A percentile compares a stretch with the other conserved stretches of the same genome.
phyloP scores from a whole-genome alignment of 441 rosid genomes.

The Eugenia klotzschiana region DNA sequence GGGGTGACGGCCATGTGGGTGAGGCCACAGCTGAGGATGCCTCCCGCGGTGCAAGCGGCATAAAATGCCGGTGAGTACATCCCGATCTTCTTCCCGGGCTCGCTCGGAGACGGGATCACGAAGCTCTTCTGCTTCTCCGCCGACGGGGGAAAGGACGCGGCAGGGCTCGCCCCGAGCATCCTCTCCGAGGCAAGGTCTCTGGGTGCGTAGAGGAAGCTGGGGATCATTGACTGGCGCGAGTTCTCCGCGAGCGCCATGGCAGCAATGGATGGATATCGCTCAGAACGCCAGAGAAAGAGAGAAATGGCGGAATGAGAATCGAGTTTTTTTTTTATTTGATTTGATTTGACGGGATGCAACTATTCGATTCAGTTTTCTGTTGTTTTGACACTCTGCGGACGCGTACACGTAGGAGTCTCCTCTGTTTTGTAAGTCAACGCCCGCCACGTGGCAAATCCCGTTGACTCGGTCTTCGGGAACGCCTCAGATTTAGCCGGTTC shows the following conservation, averaged over 20 bases:
- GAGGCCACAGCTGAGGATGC: slow-evolving; percentile 86
- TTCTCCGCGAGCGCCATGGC: slow-evolving; percentile 39
- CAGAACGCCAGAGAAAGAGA: not conserved
- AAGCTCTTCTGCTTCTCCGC: slow-evolving; percentile 12
- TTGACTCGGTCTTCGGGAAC: not conserved
- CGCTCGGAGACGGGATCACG: slow-evolving; percentile 52
- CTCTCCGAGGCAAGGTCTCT: slow-evolving; percentile 1
- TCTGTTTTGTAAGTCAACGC: too few relatives aligned
- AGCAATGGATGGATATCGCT: not conserved
- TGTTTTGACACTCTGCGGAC: not conserved
- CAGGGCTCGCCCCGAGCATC: slow-evolving; percentile 3
- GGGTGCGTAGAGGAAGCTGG: slow-evolving; percentile 55
- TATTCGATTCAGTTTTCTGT: not conserved
- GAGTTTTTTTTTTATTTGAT: not conserved
- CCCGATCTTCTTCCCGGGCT: slow-evolving; percentile 45
- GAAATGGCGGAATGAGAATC: not conserved
- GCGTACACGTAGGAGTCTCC: too few relatives aligned
- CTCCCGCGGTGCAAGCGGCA: slow-evolving; percentile 83
- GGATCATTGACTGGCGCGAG: slow-evolving; percentile 46
- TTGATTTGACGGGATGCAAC: too few relatives aligned
- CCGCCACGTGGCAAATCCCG: not conserved
- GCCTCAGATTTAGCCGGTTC: not conserved
- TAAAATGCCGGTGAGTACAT: slow-evolving; percentile 86
- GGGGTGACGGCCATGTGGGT: slow-evolving; percentile 95
- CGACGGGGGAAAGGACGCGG: not conserved